phyloP scores from a whole-genome alignment of 1,284 basidiomycete species.

The Chalciporus sp. region DNA sequence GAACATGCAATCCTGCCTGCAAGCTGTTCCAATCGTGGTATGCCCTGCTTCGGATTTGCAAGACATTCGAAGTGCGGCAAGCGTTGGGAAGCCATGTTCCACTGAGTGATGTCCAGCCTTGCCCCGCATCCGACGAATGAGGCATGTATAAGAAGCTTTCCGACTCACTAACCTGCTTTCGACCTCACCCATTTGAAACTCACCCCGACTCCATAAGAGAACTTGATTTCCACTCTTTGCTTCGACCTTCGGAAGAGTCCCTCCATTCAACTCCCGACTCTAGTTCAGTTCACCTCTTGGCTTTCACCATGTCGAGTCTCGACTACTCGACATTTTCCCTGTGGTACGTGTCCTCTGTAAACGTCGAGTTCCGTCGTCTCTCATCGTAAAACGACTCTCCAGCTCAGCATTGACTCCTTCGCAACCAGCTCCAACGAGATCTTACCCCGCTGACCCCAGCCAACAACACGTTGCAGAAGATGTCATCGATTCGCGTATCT shows the following conservation, averaged over 20 bases:
- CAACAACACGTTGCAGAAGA: slow-evolving; percentile 33
- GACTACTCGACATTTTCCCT: slow-evolving; percentile 35
- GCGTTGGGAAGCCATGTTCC: slow-evolving; percentile 35
- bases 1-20: slow-evolving; percentile 34
- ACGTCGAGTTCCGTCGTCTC: background rate
- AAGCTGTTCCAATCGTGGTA: slow-evolving; percentile 35
- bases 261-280: slow-evolving; percentile 11
- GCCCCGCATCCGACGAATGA: slow-evolving; percentile 29
- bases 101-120: slow-evolving; percentile 19
- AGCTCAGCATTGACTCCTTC: slow-evolving; percentile 33
- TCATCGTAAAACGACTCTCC: background rate
- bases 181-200: slow-evolving; percentile 29
- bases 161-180: slow-evolving; percentile 22
- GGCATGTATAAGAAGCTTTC: slow-evolving; percentile 34
- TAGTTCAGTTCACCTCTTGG: background rate
- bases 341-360: slow-evolving; percentile 17
- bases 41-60: slow-evolving; percentile 38
- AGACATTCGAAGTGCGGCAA: slow-evolving; percentile 32
- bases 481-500: slow-evolving; percentile 33
- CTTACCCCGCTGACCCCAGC: slow-evolving; percentile 33
- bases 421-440: slow-evolving; percentile 24
- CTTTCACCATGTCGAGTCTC: slow-evolving; percentile 24
- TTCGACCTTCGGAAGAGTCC: slow-evolving; percentile 8
- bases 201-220: slow-evolving; percentile 24
- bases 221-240: slow-evolving; percentile 21